Base-by-base conservation (phyloP, 768 basidiomycete genomes). In the Sarcodon aspratus region DNA sequence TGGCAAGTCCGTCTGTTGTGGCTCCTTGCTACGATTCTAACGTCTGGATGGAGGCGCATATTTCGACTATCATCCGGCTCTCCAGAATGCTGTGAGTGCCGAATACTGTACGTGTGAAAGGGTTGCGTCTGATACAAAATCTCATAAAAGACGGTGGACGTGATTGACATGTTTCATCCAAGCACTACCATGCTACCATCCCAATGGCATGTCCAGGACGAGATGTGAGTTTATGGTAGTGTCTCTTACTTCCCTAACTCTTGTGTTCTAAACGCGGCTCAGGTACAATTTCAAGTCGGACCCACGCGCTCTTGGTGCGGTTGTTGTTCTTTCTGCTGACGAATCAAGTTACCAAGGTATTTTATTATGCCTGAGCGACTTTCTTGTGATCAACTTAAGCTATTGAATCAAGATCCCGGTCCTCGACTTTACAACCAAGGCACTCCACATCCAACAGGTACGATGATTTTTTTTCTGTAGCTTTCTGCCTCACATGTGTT, bases 371-470 rank as follows among this genome's bases (percentile, higher is more conserved):
- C 18, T 12, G 13, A 35, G 12, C 27, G 13, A 13, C 21, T 45
- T 31, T 38, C 6, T 38, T 21, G 13, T 32, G 5, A 47, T 33
- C 44, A 33, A 63, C 44, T 63, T 65, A 54, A 57, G 59, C 18
- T 57, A 15, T 37, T 17, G 21, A 32, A 9, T 46, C n/a, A 48
- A 79, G 77, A 75, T 58, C 61, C 62, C 21, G 74, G 71, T 13
- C 60, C 61, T 2, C 72, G 77, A 37, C 70, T 68, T 32, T 83
- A 74, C 56, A 62, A 80, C 54, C 79, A 85, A 57, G 89, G 88
- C 10, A 67, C 60, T 32, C 87, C 89, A 6, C 88, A 89, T 65
- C 90, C 90, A 2, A 76, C 80, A 55, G 85, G 86, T 80, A 61
- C 21, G 54, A 69, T 55, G 12, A 10, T 32, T 43, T 31, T 40